Percentiles rank a stretch among this genome's conserved stretches.
These are phyloP conservation scores for Barnettozyma pratensis DNA, from an alignment of 805 yeast species.

Conservation along the genomic window DNA sequence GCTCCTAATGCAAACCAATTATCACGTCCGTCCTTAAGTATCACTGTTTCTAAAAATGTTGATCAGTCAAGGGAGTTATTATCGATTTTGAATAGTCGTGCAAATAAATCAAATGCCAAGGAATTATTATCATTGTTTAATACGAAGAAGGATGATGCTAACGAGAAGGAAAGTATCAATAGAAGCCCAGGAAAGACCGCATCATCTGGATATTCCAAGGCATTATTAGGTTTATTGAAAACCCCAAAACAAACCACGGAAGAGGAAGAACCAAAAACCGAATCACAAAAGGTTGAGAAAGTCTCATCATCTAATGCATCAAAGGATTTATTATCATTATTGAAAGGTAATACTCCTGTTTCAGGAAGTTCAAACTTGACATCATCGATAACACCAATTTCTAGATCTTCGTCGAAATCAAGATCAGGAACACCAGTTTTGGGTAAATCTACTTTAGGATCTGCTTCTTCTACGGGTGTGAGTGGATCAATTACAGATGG, in stretches of 20 bases:
- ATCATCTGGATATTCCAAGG: conserved; percentile 15
- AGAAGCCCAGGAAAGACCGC: neutral
- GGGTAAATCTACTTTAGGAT: neutral
- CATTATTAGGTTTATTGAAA: conserved; percentile 17
- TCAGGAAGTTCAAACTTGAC: neutral
- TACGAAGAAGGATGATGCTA: neutral
- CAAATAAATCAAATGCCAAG: conserved; percentile 9
- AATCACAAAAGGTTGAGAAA: neutral
- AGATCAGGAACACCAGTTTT: conserved; percentile 1
- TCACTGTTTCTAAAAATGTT: conserved; percentile 20
- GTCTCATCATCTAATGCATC: conserved; percentile 10
- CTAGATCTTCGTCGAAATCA: neutral
- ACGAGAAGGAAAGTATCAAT: neutral
- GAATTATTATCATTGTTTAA: conserved; percentile 13
- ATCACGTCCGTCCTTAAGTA: conserved; percentile 31
- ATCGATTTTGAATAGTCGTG: conserved; percentile 32
- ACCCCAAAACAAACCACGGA: conserved; percentile 7
- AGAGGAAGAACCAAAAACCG: neutral
- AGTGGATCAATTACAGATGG: too few species aligned
- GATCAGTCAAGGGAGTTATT: conserved; percentile 39
- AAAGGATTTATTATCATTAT: conserved; percentile 13
- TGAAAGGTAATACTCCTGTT: conserved; percentile 3
- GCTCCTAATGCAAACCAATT: conserved; percentile 37
- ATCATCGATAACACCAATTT: neutral
- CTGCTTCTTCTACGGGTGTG: neutral